phyloP scores from a whole-genome alignment of 2,329 filamentous ascomycete genomes.

The Grosmannia huntii region DNA sequence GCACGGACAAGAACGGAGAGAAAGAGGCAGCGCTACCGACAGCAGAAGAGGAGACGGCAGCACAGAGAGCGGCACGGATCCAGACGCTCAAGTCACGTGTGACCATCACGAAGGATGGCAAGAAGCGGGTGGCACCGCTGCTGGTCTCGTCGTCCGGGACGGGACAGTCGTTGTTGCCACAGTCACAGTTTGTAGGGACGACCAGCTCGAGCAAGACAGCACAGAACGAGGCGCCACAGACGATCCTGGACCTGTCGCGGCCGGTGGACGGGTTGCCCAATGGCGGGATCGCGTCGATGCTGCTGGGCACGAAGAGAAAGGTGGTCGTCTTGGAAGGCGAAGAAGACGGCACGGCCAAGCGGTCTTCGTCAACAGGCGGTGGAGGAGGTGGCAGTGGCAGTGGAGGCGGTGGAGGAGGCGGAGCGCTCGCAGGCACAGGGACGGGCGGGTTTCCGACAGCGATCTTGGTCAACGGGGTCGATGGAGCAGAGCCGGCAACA shows the following conservation, averaged over 20 bases:
- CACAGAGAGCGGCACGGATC: constrained; percentile 41
- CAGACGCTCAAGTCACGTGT: constrained; percentile 72
- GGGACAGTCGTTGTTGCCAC: constrained; percentile 76
- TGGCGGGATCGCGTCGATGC: constrained; percentile 71
- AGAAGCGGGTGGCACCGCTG: constrained; percentile 86
- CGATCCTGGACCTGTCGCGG: constrained; percentile 79
- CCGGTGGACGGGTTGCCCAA: constrained; percentile 88
- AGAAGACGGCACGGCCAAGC: constrained; percentile 43
- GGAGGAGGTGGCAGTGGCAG: neutral
- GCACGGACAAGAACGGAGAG: constrained; percentile 21
- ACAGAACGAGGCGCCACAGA: constrained; percentile 63
- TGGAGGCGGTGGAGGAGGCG: neutral
- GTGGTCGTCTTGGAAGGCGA: constrained; percentile 60
- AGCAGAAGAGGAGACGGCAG: constrained; percentile 32
- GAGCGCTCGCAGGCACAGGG: constrained; percentile 1
- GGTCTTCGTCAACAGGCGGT: constrained; percentile 27
- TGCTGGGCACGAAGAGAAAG: constrained; percentile 90
- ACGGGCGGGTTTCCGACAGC: too few relatives aligned
- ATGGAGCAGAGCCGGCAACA: constrained; percentile 67
- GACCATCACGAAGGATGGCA: constrained; percentile 91
- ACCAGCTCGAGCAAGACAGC: constrained; percentile 46
- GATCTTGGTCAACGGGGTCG: constrained; percentile 62
- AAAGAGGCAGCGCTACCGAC: constrained; percentile 12
- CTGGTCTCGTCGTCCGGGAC: constrained; percentile 82
- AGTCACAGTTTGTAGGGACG: constrained; percentile 68